Evolutionary conservation across 495 filamentous ascomycete genomes (phyloP).

Genomic region (Aspergillus cavernicola): DNA sequence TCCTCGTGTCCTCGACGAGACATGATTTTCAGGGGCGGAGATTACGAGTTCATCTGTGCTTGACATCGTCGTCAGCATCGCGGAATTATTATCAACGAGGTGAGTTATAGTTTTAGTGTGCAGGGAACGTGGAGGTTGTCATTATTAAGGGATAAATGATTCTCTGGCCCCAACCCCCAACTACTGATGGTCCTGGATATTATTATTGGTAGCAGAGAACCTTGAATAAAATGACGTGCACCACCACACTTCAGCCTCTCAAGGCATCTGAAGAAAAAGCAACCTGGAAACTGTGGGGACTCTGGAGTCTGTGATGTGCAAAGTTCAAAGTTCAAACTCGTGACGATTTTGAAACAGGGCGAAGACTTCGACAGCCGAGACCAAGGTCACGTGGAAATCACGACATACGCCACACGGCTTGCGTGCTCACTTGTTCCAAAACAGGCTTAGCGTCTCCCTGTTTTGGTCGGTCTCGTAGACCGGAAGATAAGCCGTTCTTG

Average conservation of each 20-base stretch:
- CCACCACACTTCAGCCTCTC: no score
- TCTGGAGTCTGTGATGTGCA: not conserved
- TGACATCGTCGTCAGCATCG: not conserved
- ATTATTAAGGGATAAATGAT: no score
- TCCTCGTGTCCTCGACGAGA: not conserved
- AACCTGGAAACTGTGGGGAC: not conserved
- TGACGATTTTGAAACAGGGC: not conserved
- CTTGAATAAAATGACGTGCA: no score
- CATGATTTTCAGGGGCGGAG: conserved; percentile 23
- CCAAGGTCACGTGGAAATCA: conserved; percentile 17
- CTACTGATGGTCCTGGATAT: no score
- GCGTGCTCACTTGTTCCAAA: conserved; percentile 22
- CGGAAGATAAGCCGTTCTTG: no score
- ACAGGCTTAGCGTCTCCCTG: not conserved
- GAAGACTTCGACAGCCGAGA: not conserved
- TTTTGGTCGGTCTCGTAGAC: not conserved
- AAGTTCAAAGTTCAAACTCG: not conserved
- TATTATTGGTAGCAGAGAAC: no score
- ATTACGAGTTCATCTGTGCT: not conserved
- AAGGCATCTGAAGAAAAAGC: not conserved
- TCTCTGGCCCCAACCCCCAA: no score
- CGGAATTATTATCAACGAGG: not conserved
- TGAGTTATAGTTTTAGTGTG: no score
- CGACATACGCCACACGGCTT: conserved; percentile 26
- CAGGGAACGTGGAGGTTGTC: no score